phyloP scores from a whole-genome alignment of 805 yeast species.

The Clavispora santaluciae region DNA sequence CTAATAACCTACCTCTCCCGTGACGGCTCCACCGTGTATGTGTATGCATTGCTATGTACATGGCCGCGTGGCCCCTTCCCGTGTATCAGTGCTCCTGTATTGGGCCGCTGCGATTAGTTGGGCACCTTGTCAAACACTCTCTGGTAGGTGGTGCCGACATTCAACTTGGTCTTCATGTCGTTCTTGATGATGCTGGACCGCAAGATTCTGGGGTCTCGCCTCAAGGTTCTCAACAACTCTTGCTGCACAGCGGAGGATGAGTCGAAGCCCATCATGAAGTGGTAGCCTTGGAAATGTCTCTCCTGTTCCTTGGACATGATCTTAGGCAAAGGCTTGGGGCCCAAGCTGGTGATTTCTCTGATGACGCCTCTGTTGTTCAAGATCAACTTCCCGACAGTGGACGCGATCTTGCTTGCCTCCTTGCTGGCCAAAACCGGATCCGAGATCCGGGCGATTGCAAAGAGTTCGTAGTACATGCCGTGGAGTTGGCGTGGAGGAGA shows the following conservation, averaged over 20 bases:
- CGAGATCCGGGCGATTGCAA: conserved; percentile 81
- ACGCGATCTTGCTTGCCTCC: conserved; percentile 40
- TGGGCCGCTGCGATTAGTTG: conserved; percentile 6
- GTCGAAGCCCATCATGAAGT: conserved; percentile 83
- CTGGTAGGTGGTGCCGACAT: conserved; percentile 54
- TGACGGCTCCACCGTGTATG: too few relatives aligned
- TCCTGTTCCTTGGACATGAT: conserved; percentile 83
- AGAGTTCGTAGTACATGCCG: conserved; percentile 79
- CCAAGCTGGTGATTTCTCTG: conserved; percentile 74
- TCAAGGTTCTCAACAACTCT: conserved; percentile 73
- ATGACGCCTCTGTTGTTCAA: conserved; percentile 92
- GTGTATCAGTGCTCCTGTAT: too few relatives aligned
- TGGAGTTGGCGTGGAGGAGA: not conserved
- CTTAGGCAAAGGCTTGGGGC: conserved; percentile 73
- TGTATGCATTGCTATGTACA: conserved; percentile 2
- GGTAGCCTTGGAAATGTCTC: conserved; percentile 84
- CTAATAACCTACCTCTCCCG: too few relatives aligned
- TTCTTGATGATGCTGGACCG: conserved; percentile 70
- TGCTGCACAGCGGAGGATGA: conserved; percentile 81
- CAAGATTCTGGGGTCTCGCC: conserved; percentile 86
- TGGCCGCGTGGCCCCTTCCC: not conserved
- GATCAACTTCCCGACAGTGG: conserved; percentile 76
- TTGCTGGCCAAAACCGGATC: conserved; percentile 41
- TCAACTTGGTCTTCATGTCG: conserved; percentile 46
- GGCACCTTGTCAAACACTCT: conserved; percentile 22